Evolutionary conservation across 352 stramenopile genomes (phyloP).

Genomic region (Salisapilia sapeloensis): DNA sequence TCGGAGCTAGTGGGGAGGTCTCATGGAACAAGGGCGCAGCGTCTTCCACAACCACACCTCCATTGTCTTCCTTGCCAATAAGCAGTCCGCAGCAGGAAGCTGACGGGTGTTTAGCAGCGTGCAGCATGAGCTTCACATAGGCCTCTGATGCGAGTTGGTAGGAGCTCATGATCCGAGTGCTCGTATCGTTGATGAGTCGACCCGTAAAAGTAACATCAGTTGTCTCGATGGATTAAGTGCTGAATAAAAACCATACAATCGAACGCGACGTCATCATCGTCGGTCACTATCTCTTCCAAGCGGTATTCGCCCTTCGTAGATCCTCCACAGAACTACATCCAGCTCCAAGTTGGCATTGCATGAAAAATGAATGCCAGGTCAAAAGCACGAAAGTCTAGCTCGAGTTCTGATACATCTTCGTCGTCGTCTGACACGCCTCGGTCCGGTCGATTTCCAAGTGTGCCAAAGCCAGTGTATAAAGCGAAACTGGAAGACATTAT

Average conservation of each 20-base stretch:
- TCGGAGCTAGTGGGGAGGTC: conserved; percentile 36
- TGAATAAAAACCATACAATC: too few relatives aligned
- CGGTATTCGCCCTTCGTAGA: too few relatives aligned
- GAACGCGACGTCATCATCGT: too few relatives aligned
- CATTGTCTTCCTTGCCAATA: conserved; percentile 24
- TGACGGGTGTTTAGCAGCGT: conserved; percentile 38
- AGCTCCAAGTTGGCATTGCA: too few relatives aligned
- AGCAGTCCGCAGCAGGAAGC: conserved; percentile 32
- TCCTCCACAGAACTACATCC: too few relatives aligned
- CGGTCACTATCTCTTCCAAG: too few relatives aligned
- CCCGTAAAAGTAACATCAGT: too few relatives aligned
- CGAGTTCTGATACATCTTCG: conserved; percentile 13
- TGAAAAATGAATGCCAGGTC: too few relatives aligned
- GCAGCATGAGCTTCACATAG: conserved; percentile 63
- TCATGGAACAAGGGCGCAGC: conserved; percentile 70
- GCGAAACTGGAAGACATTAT: conserved; percentile 28
- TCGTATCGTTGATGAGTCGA: background rate
- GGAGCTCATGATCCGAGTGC: conserved; percentile 22
- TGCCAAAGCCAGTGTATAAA: conserved; percentile 23
- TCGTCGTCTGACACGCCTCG: conserved; percentile 13
- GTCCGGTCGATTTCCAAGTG: conserved; percentile 23
- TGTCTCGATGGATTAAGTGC: too few relatives aligned
- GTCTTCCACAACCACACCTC: conserved; percentile 30
- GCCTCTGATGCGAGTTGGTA: conserved; percentile 41
- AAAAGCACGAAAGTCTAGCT: background rate